Evolutionary conservation across 257 asterid genomes (phyloP).

Genomic region (Asclepias syriaca): DNA sequence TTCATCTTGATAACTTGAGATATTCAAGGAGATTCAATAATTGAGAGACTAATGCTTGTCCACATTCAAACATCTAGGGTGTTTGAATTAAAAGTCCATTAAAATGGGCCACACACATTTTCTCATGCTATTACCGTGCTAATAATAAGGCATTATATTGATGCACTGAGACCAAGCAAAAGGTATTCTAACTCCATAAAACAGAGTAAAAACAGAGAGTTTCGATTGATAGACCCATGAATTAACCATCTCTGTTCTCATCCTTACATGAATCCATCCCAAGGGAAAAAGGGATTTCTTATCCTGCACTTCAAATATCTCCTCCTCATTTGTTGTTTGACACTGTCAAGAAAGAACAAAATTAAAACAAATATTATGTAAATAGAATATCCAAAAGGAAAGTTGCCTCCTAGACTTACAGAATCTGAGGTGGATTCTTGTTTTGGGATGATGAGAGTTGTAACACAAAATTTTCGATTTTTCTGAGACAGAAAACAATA

Average conservation of each 20-base stretch:
- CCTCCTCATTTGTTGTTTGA: constrained; percentile 93
- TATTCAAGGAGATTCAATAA: not conserved
- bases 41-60: not conserved
- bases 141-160: not conserved
- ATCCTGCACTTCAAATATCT: constrained; percentile 97
- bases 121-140: not conserved
- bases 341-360: constrained; percentile 48
- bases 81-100: not conserved
- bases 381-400: constrained; percentile 7
- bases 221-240: not conserved
- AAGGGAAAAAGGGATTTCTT: constrained; percentile 78
- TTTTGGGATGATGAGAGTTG: constrained; percentile 93
- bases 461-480: constrained; percentile 69
- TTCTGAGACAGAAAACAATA: constrained; percentile 46
- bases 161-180: not conserved
- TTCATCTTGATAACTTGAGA: not conserved
- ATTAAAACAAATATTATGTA: constrained; percentile 10
- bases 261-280: constrained; percentile 96
- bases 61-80: not conserved
- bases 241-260: not conserved
- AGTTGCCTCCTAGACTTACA: constrained; percentile 36
- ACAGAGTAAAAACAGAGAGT: not conserved
- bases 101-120: not conserved
- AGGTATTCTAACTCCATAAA: not conserved
- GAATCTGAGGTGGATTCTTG: constrained; percentile 98